Conservation (phyloP, 495 filamentous ascomycete species). For the Acidomyces sp. region DNA sequence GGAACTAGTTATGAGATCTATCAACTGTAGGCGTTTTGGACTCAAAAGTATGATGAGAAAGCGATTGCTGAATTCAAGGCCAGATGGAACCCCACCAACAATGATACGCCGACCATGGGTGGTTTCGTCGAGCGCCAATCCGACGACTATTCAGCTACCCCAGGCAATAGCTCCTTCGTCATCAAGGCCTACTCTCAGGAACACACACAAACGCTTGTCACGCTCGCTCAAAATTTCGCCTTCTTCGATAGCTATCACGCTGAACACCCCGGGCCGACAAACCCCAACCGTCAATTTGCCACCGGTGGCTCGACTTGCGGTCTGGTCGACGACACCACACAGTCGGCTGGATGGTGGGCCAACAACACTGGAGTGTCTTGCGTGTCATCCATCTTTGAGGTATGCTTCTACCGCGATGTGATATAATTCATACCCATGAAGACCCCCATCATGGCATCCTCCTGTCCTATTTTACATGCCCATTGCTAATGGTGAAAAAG, state of each 20-base stretch:
- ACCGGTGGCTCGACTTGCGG: constrained; percentile 30
- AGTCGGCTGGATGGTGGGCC: constrained; percentile 4
- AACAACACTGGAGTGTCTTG: constrained; percentile 6
- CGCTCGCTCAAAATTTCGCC: constrained; percentile 32
- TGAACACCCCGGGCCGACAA: constrained; percentile 33
- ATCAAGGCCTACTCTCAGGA: constrained; percentile 33
- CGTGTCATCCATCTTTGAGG: constrained; percentile 11
- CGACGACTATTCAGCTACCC: constrained; percentile 32
- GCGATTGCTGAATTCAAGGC: no score
- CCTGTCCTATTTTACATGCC: no score
- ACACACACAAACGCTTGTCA: constrained; percentile 28
- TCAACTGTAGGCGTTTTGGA: no score
- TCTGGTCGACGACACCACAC: constrained; percentile 27
- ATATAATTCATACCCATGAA: no score
- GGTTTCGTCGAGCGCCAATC: constrained; percentile 35
- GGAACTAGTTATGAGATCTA: constrained; percentile 36
- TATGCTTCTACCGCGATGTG: no score
- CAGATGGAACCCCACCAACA: constrained; percentile 31
- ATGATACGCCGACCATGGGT: constrained; percentile 32
- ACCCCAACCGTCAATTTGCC: constrained; percentile 32
- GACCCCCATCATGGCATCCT: no score
- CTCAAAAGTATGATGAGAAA: no score
- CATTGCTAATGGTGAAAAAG: no score
- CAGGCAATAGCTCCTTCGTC: constrained; percentile 26
- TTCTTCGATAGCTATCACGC: constrained; percentile 34